Evolutionary conservation across 1,284 basidiomycete genomes (phyloP).

Genomic region (Moesziomyces antarcticus): DNA sequence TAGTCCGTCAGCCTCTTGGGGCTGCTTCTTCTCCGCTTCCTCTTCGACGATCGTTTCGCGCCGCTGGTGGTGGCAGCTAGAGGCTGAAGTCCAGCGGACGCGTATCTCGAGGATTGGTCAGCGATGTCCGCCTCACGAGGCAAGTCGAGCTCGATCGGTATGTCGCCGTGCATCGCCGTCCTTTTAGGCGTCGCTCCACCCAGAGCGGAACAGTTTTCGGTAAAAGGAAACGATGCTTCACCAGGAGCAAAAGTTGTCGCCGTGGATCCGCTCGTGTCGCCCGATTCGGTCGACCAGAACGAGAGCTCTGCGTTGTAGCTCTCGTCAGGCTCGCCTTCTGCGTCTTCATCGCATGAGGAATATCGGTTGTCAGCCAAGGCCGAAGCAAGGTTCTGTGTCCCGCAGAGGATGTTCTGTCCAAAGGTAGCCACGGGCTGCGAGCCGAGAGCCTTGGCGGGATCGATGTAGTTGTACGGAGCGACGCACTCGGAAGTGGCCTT

Average conservation of each 20-base stretch:
- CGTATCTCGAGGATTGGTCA: background rate
- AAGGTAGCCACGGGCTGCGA: background rate
- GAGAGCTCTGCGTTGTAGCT: conserved; percentile 13
- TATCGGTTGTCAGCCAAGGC: background rate
- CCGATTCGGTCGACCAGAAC: conserved; percentile 15
- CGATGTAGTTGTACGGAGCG: background rate
- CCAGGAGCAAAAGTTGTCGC: conserved; percentile 12
- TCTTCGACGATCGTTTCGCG: background rate
- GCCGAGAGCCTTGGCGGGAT: background rate
- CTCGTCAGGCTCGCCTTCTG: conserved; percentile 32
- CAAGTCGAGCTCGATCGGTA: background rate
- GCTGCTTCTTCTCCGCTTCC: background rate
- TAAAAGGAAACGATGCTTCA: conserved; percentile 16
- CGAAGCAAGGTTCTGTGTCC: background rate
- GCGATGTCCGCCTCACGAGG: background rate
- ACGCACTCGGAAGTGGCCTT: background rate
- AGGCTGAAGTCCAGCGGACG: background rate
- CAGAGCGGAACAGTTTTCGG: conserved; percentile 19
- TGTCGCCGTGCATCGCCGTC: background rate
- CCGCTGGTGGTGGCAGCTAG: no score
- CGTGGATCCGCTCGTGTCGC: conserved; percentile 18
- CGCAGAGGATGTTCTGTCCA: background rate
- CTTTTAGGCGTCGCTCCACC: conserved; percentile 5
- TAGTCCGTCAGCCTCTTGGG: background rate
- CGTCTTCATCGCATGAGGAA: conserved; percentile 33